Base-by-base conservation (phyloP, 441 rosid genomes). In the Adansonia madagascariensis region DNA sequence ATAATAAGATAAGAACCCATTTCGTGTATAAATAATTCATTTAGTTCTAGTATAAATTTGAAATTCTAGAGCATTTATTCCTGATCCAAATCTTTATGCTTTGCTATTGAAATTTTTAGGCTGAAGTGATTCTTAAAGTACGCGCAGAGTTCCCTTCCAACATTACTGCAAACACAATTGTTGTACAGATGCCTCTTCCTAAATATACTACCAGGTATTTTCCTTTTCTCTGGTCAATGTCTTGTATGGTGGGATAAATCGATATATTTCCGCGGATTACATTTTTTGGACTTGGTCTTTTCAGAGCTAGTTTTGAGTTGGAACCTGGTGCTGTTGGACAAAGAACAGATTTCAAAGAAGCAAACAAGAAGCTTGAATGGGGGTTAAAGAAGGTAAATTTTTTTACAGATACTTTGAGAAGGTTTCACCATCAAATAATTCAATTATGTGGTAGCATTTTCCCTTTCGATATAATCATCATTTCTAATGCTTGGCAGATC, bases 121-220 rank as follows among this genome's bases (percentile, higher is more conserved):
- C 97, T 59, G 99, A 97, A 89, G 94, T 94, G 76, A 93, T 89
- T 70, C 86, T 97, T 24, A 97, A 94, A 86, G 82, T 97, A 86
- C 87, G 86, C 0, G 97, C 98, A 1, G 98, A 97, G 81, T 94
- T 91, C 75, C 86, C 98, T 47, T 80, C 97, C 2, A 95, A 88
- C 86, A 84, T 94, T 81, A 82, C 92, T 3, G 98, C 97, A 71
- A 97, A 94, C 89, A 93, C 98, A 70, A 82, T 97, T 77, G 78
- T 75, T 24, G 82, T 97, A 35, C 94, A 97, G 85, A 92, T 97
- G 99, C 97, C 99, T 53, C 86, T 96, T 82, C 99, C 98, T 66
- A 94, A 93, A 71, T 93, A 89, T 80, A 92, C 98, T 81, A 77
- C 88, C 77, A 94, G 99, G 98, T 96, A 87, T 75, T 53, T 46